Evolutionary conservation across 495 filamentous ascomycete genomes (phyloP), one percentile per base, ranked within the genome.

Genomic region (Chaetomium cochliodes): DNA sequence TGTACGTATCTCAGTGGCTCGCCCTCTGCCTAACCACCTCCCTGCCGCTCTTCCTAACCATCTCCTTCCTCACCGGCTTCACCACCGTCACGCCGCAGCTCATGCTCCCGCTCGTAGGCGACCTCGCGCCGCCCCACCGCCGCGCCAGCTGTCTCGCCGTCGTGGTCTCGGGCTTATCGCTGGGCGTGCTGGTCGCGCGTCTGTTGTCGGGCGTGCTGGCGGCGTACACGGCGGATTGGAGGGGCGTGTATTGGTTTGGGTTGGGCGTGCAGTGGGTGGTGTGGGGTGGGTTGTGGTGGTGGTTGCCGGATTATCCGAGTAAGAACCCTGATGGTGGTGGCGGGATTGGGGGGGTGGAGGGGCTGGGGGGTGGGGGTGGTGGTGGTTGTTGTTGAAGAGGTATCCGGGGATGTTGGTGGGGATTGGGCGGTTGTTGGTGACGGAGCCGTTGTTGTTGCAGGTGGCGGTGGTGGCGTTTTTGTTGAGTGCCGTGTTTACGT

Each of bases 41-140:
- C 1, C 90, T 91, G 68, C 65, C 77, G 2, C 78, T 81, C 26
- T 93, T 96, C 75, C 77, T 83, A 3, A 85, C 79, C 13, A 77
- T 93, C 60, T 90, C 87, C 18, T 93, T 88, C 72, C 71, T 93
- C 44, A 84, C 83, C 26, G 86, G 86, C 16, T 67, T 90, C n/a
- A 86, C 88, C 12, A 96, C 91, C 2, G 90, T 96, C 5, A 93
- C 91, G 13, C 91, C 91, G 0, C 90, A 94, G 76, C 81, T 92
- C 56, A 89, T 93, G 88, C 87, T 96, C 20, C 91, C 91, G 0
- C 77, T 96, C 0, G 90, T 93, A 5, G 90, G 90, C 23, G 90
- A 93, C 70, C 86, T 93, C 28, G 90, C 90, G 0, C 91, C 91
- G 0, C 80, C 85, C 4, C 74, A 85, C 26, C 85, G 87, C 37